A percentile compares a stretch with the other conserved stretches of the same genome.
These are phyloP conservation scores for Camelina sativa DNA, from an alignment of 345 rosid species.

Conservation along the genomic window DNA sequence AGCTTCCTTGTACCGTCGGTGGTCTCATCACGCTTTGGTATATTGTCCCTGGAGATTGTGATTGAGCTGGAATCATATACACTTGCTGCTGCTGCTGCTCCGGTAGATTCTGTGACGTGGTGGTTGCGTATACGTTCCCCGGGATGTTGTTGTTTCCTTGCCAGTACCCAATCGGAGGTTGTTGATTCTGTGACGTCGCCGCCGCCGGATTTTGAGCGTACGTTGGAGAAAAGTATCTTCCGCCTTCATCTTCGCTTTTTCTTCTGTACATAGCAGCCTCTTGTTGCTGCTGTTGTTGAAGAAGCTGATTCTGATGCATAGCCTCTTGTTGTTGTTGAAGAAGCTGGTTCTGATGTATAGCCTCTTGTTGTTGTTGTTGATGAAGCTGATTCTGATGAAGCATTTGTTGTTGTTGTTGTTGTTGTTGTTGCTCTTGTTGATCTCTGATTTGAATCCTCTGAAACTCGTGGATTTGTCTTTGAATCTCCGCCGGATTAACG, in stretches of 20 bases:
- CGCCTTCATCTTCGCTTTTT: constrained; percentile 47
- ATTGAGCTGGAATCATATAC: constrained; percentile 57
- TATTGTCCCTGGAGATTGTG: constrained; percentile 51
- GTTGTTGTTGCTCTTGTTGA: constrained; percentile 60
- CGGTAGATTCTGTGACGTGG: constrained; percentile 44
- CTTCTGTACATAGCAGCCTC: constrained; percentile 53
- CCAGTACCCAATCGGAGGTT: constrained; percentile 62
- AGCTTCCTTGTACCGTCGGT: constrained; percentile 59
- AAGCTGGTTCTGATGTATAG: constrained; percentile 28
- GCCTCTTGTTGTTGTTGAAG: constrained; percentile 35
- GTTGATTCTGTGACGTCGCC: constrained; percentile 30
- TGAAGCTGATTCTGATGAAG: constrained; percentile 6
- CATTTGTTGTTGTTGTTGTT: constrained; percentile 47
- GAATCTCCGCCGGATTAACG: constrained; percentile 51
- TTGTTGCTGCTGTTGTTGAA: constrained; percentile 23
- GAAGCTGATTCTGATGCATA: neutral
- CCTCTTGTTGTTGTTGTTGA: constrained; percentile 33
- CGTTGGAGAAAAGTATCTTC: constrained; percentile 51
- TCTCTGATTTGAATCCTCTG: constrained; percentile 86
- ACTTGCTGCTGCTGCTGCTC: constrained; percentile 63
- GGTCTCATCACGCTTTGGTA: constrained; percentile 55
- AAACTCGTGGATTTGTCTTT: constrained; percentile 67
- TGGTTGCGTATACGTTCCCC: constrained; percentile 51
- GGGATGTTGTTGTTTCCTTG: constrained; percentile 65
- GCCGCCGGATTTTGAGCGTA: constrained; percentile 36